Evolutionary conservation across 805 yeast species (phyloP).

Genomic region (Yarrowia keelungensis): DNA sequence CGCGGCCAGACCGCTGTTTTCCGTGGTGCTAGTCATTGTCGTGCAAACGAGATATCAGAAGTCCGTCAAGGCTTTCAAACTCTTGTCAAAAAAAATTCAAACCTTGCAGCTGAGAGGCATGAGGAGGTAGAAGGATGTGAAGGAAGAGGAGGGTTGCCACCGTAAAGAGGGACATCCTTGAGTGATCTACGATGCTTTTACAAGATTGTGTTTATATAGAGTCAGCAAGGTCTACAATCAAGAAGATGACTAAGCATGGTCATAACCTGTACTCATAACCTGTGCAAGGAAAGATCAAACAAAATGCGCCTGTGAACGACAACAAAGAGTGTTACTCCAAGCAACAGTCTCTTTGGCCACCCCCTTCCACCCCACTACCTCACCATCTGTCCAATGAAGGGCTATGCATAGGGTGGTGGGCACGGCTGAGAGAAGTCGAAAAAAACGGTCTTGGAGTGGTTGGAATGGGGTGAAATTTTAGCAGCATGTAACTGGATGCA

Average conservation of each 20-base stretch:
- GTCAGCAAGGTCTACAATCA: too few species aligned
- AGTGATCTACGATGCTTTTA: background rate
- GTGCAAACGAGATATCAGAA: background rate
- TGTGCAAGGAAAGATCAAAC: too few species aligned
- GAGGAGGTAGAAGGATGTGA: background rate
- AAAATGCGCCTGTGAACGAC: too few species aligned
- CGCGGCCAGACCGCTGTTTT: conserved; percentile 28
- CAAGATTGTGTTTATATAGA: background rate
- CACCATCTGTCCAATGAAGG: background rate
- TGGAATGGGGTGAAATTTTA: background rate
- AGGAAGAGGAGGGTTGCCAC: too few species aligned
- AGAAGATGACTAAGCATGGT: too few species aligned
- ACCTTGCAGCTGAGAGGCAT: conserved; percentile 4
- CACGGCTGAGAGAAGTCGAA: background rate
- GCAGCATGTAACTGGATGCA: too few species aligned
- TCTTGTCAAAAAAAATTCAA: conserved; percentile 27
- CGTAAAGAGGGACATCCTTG: too few species aligned
- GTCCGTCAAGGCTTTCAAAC: background rate
- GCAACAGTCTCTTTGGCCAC: too few species aligned
- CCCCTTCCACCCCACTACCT: too few species aligned
- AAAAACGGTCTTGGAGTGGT: background rate
- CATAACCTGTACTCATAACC: too few species aligned
- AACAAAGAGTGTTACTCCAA: too few species aligned
- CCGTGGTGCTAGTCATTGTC: conserved; percentile 30
- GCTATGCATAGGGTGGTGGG: conserved; percentile 20